Evolutionary conservation across 352 stramenopile genomes (phyloP).

Genomic region (Peronospora destructor): DNA sequence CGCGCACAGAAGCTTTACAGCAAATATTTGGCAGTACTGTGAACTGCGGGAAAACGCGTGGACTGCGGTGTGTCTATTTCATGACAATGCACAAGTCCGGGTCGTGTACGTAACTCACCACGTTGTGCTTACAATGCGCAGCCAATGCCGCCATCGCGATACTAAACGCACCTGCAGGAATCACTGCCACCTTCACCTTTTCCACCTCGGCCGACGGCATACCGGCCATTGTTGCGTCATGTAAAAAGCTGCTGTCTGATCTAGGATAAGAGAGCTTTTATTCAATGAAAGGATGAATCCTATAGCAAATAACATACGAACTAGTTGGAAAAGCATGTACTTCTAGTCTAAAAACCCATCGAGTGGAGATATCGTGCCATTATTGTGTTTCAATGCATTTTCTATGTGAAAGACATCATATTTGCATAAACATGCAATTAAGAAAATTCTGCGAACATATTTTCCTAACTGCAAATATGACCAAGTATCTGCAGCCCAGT

Average conservation of each 20-base stretch:
- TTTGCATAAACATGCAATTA: too few relatives aligned
- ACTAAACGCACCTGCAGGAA: conserved; percentile 94
- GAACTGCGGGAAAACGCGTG: conserved; percentile 88
- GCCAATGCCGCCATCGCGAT: conserved; percentile 92
- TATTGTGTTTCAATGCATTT: too few relatives aligned
- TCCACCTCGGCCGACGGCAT: conserved; percentile 67
- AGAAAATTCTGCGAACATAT: too few relatives aligned
- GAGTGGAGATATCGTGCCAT: too few relatives aligned
- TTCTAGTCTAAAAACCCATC: too few relatives aligned
- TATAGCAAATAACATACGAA: too few relatives aligned
- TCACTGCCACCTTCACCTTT: conserved; percentile 81
- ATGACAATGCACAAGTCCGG: conserved; percentile 78
- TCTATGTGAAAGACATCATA: too few relatives aligned
- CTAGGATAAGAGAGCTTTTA: not conserved
- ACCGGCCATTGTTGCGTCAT: conserved; percentile 52
- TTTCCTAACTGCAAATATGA: not conserved
- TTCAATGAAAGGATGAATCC: too few relatives aligned
- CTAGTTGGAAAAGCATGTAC: too few relatives aligned
- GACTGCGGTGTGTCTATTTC: conserved; percentile 88
- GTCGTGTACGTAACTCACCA: conserved; percentile 89
- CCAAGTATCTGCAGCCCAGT: not conserved
- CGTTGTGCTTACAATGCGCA: conserved; percentile 84
- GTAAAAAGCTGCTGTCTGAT: conserved; percentile 18
- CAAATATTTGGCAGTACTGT: conserved; percentile 71
- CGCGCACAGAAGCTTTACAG: conserved; percentile 84